phyloP scores from a whole-genome alignment of 164 flowering plant genomes.

The Pachysandra terminalis region DNA sequence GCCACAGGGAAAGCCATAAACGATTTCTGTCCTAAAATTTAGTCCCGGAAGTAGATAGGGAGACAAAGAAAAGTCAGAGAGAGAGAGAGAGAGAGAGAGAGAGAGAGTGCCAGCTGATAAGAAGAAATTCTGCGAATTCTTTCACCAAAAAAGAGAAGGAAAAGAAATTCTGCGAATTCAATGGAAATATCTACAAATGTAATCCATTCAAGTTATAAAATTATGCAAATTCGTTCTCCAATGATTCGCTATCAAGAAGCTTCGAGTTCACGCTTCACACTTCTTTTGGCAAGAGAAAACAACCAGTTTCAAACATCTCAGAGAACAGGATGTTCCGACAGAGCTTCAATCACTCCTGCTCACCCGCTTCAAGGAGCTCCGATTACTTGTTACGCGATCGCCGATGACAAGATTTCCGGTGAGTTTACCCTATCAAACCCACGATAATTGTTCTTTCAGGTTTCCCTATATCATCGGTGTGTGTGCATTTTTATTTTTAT shows the following conservation, averaged over 20 bases:
- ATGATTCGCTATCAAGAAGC: not conserved
- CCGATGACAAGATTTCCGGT: not conserved
- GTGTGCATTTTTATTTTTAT: too few species aligned
- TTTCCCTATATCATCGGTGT: not conserved
- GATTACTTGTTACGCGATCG: not conserved
- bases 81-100: too few species aligned
- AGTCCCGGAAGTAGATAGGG: too few species aligned
- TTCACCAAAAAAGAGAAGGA: too few species aligned
- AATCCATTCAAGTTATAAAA: slow-evolving; percentile 2
- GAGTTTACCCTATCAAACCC: not conserved
- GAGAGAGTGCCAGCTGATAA: too few species aligned
- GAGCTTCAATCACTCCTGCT: not conserved
- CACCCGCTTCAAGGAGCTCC: not conserved
- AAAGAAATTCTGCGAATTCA: not conserved
- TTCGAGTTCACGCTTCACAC: not conserved
- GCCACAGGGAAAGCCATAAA: too few species aligned
- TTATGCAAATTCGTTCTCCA: not conserved
- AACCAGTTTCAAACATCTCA: not conserved
- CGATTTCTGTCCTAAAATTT: too few species aligned
- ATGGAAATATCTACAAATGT: not conserved
- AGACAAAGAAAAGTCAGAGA: too few species aligned
- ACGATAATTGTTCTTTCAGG: not conserved
- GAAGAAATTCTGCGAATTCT: too few species aligned
- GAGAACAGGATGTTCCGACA: not conserved
- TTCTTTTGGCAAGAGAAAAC: not conserved